Base-by-base conservation (phyloP, 225 moss, liverwort and hornwort genomes). In the Straminergon stramineum region DNA sequence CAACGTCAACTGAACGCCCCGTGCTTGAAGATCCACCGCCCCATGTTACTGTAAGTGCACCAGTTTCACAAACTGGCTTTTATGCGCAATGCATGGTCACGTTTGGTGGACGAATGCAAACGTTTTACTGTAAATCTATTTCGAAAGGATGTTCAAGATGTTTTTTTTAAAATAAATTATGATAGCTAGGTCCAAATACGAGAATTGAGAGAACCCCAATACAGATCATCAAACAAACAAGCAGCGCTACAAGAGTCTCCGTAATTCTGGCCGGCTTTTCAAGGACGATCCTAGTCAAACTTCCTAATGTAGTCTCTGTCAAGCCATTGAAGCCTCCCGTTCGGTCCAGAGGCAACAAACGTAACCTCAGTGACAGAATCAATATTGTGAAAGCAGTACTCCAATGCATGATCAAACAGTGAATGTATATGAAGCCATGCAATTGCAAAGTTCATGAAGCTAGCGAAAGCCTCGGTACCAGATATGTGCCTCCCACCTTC, bases 401-500 rank as follows among this genome's bases (percentile, higher is more conserved):
- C 8, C 34, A 21, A 53, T 13, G n/a, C n/a, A 69, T 4, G 52
- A 34, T 52, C 34, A 13, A 76, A 21, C 51, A 51, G n/a, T 4
- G 35, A 37, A 37, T 5, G 0, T 9, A 24, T 15, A 23, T 4
- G 37, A 55, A 55, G 53, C 24, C 55, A 48, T 48, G 48, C 48
- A 53, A 34, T 8, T 37, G 56, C 56, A 17, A n/a, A 79, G 57
- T 79, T 79, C 58, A 28, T 24, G 78, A 23, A 37, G 78, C 22
- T 6, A 55, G 35, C 16, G 28, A 61, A 60, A 41, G 41, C 41
- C 20, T 41, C 21, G 22, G 32, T 91, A 95, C 95, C 95, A 95
- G 22, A 95, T 91, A 84, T 95, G 95, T 6, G 95, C 89, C 88
- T 95, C 94, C 94, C 95, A 95, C 30, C 93, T 87, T 43, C 86